A percentile compares a stretch with the other conserved stretches of the same genome.
phyloP scores from a whole-genome alignment of 192 early-diverging fungal species.

The Coemansia reversa region DNA sequence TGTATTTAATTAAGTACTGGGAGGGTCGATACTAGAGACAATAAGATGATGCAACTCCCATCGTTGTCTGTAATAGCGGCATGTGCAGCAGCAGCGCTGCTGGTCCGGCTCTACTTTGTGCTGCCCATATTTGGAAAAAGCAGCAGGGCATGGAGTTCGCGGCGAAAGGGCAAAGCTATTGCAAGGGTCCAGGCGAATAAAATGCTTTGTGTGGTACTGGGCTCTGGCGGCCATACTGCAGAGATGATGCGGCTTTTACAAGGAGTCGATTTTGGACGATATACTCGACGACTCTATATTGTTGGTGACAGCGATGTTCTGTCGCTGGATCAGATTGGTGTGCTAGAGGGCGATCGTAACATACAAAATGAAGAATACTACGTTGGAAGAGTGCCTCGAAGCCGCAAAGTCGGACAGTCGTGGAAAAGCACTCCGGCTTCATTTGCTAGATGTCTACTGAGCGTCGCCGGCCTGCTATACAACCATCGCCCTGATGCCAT shows the following conservation, averaged over 20 bases:
- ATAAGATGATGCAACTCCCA: neutral
- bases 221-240: constrained; percentile 80
- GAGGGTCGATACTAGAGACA: neutral
- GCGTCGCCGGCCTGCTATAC: constrained; percentile 38
- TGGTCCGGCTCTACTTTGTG: constrained; percentile 37
- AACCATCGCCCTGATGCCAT: constrained; percentile 60
- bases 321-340: constrained; percentile 57
- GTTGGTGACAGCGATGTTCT: constrained; percentile 66
- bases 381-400: constrained; percentile 64
- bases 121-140: constrained; percentile 26
- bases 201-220: constrained; percentile 44
- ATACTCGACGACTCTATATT: constrained; percentile 69
- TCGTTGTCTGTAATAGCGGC: constrained; percentile 7
- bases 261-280: constrained; percentile 60
- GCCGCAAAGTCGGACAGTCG: constrained; percentile 72
- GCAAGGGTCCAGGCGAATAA: constrained; percentile 8
- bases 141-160: constrained; percentile 5
- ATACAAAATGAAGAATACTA: constrained; percentile 29
- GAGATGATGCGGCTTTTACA: constrained; percentile 82
- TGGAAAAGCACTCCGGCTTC: constrained; percentile 60
- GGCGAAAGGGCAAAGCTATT: constrained; percentile 30
- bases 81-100: neutral
- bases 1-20: neutral
- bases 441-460: constrained; percentile 28
- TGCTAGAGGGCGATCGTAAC: constrained; percentile 45